These are phyloP conservation scores for Aspergillus quadrilineatus DNA, from an alignment of 2,329 filamentous ascomycete genomes.

Conservation along the genomic window DNA sequence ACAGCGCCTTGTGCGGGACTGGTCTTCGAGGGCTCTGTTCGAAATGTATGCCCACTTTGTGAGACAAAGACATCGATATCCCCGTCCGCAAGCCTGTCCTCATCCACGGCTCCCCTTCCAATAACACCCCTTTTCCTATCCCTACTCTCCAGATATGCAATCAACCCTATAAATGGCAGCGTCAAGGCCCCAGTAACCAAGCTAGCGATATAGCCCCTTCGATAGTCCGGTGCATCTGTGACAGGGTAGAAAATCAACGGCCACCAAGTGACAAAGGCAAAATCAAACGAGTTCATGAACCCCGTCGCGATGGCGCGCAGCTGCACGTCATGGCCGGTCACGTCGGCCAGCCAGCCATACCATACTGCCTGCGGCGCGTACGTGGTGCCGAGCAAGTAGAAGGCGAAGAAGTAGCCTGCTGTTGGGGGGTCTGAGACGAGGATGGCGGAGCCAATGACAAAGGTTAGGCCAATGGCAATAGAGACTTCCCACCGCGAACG, in stretches of 20 bases:
- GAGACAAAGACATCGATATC: too few species aligned
- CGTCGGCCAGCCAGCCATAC: conserved; percentile 51
- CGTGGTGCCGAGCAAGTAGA: conserved; percentile 47
- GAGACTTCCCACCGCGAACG: conserved; percentile 48
- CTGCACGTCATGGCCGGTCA: conserved; percentile 38
- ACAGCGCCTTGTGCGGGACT: too few species aligned
- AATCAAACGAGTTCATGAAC: conserved; percentile 48
- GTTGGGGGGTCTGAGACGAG: conserved; percentile 9
- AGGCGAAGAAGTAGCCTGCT: conserved; percentile 45
- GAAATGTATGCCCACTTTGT: too few species aligned
- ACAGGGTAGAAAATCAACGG: conserved; percentile 44
- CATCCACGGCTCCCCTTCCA: not conserved
- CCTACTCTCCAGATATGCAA: conserved; percentile 35
- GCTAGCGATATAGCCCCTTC: conserved; percentile 43
- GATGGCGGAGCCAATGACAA: conserved; percentile 36
- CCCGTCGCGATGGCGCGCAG: conserved; percentile 47
- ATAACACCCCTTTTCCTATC: conserved; percentile 8
- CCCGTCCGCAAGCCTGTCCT: too few species aligned
- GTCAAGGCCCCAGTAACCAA: conserved; percentile 40
- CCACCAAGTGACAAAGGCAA: conserved; percentile 46
- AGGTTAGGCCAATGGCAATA: conserved; percentile 44
- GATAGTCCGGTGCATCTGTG: conserved; percentile 42
- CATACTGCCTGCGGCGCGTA: conserved; percentile 49
- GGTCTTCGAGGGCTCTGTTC: too few species aligned
- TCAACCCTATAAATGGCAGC: conserved; percentile 38